Evolutionary conservation across 164 flowering plant genomes (phyloP).

Genomic region (Magnolia officinalis): DNA sequence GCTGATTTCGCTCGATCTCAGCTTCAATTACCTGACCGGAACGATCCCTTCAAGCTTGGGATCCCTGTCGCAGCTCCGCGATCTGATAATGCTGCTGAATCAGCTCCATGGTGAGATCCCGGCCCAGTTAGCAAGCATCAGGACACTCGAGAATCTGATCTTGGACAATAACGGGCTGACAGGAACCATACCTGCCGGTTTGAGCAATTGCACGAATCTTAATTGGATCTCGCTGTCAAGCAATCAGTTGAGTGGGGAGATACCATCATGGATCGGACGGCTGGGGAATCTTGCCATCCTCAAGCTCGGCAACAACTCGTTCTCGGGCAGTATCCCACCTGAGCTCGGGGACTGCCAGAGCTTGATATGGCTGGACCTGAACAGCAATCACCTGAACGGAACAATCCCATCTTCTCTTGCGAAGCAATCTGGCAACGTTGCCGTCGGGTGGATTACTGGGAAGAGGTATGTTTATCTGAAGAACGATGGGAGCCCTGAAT

Average conservation of each 20-base stretch:
- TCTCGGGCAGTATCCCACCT: conserved; percentile 66
- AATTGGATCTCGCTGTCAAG: conserved; percentile 94
- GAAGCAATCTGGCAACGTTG: conserved; percentile 76
- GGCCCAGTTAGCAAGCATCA: conserved; percentile 43
- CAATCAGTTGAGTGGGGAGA: conserved; percentile 66
- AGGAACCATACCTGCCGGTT: conserved; percentile 66
- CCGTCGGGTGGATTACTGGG: conserved; percentile 55
- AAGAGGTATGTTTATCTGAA: conserved; percentile 74
- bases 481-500: conserved; percentile 66
- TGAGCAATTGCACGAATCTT: conserved; percentile 74
- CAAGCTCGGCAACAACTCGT: conserved; percentile 83
- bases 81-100: conserved; percentile 81
- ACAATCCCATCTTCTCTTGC: conserved; percentile 64
- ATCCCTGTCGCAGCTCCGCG: conserved; percentile 55
- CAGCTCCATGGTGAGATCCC: conserved; percentile 79
- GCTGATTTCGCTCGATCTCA: conserved; percentile 76
- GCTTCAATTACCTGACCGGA: conserved; percentile 79
- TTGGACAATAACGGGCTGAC: conserved; percentile 80
- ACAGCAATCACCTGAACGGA: conserved; percentile 69
- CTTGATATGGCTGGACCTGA: conserved; percentile 95
- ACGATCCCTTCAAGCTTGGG: conserved; percentile 75
- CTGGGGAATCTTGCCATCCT: conserved; percentile 70
- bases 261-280: conserved; percentile 69
- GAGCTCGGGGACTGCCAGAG: conserved; percentile 88
- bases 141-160: conserved; percentile 64